These are phyloP conservation scores for Ehretia macrophylla DNA, from an alignment of 257 asterid genomes.

Conservation along the genomic window DNA sequence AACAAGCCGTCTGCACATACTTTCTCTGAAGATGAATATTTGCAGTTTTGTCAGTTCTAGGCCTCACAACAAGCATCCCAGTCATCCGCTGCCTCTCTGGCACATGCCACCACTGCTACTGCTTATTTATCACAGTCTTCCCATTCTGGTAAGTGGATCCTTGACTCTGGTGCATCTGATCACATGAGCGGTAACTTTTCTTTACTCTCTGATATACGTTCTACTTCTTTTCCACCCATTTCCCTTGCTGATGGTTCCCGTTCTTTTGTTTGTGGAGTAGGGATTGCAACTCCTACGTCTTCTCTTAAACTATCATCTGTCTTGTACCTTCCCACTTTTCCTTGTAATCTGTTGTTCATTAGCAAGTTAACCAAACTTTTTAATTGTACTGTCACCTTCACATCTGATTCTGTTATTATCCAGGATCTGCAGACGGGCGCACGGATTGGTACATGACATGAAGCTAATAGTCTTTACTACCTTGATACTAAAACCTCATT, in stretches of 20 bases:
- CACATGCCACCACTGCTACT: neutral
- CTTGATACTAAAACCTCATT: too few relatives aligned
- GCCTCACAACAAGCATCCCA: too few relatives aligned
- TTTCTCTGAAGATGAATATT: too few relatives aligned
- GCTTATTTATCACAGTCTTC: neutral
- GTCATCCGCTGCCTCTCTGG: neutral
- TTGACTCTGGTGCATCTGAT: neutral
- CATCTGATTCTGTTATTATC: neutral
- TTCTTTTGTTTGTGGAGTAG: neutral
- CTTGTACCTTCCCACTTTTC: neutral
- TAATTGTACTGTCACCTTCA: slow-evolving; percentile 1
- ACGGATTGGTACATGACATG: neutral
- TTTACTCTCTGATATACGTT: too few relatives aligned
- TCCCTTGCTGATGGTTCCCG: neutral
- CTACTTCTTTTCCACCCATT: too few relatives aligned
- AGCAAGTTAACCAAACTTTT: neutral
- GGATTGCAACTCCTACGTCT: neutral
- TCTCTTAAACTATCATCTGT: neutral
- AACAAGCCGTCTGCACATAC: too few relatives aligned
- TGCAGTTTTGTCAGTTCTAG: too few relatives aligned
- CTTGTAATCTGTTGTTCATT: neutral
- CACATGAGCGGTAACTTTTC: too few relatives aligned
- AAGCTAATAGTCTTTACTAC: too few relatives aligned
- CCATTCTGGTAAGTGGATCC: neutral
- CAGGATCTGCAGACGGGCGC: neutral